Percentiles rank a stretch among this genome's conserved stretches.
phyloP scores from a whole-genome alignment of 768 basidiomycete species.

The Psilocybe cyanescens region DNA sequence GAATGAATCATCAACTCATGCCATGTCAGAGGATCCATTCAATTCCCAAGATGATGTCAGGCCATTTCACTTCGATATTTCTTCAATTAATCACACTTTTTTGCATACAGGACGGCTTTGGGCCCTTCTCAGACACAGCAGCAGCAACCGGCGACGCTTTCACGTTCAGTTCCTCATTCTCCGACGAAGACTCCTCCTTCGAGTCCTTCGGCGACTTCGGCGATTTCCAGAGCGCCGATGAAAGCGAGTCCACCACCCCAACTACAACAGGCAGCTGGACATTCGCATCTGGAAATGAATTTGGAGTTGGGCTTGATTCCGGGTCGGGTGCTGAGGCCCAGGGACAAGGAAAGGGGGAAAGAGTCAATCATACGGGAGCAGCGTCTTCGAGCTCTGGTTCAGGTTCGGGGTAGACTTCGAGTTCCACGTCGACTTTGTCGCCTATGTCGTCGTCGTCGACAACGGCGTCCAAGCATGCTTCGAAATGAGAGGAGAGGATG shows the following conservation, averaged over 20 bases:
- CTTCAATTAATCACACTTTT: not conserved
- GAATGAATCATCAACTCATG: constrained; percentile 31
- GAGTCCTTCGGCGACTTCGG: constrained; percentile 83
- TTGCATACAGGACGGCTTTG: constrained; percentile 63
- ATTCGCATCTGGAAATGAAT: constrained; percentile 38
- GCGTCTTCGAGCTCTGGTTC: not conserved
- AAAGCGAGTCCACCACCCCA: constrained; percentile 31
- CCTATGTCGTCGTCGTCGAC: not conserved
- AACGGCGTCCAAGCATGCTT: not conserved
- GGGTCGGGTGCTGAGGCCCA: not conserved
- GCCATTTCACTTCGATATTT: constrained; percentile 9
- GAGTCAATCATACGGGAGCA: not conserved
- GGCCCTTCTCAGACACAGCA: constrained; percentile 77
- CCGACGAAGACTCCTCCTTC: constrained; percentile 73
- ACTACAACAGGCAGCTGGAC: constrained; percentile 67
- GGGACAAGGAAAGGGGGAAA: not conserved
- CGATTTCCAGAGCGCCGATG: constrained; percentile 66
- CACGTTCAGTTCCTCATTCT: constrained; percentile 58
- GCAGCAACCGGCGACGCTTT: constrained; percentile 54
- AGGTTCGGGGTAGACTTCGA: not conserved
- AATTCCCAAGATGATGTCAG: constrained; percentile 56
- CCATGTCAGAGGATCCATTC: constrained; percentile 54
- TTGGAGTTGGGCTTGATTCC: constrained; percentile 1
- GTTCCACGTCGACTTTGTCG: not conserved
- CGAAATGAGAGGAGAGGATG: not conserved